Base-by-base conservation (phyloP, 1,284 basidiomycete genomes). In the Erythrobasidium hasegawianum region DNA sequence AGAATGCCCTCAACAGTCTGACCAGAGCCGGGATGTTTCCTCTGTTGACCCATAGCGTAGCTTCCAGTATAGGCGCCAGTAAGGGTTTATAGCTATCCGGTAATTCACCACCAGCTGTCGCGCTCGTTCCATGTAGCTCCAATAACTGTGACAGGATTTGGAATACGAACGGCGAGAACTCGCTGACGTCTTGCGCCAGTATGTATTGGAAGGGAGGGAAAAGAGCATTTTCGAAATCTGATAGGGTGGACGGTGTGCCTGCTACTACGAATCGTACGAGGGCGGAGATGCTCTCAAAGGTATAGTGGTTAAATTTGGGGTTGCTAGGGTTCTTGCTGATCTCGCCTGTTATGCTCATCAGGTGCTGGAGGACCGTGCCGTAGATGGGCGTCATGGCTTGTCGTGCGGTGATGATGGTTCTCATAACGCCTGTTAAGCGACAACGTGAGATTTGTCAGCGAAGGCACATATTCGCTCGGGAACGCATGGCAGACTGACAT, bases 131-230 rank as follows among this genome's bases (percentile, higher is more conserved):
- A 73, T 95, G 93, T 9, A 91, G 80, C 72, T 94, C 90, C 40
- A 99, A 86, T 83, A 98, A 91, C 77, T 98, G 95, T 0, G 93
- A 89, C 33, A 97, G 85, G 71, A 98, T 86, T 76, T 98, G 96
- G 83, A 98, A 97, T 58, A 91, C 89, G 76, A 95, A 99, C 1
- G 95, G 95, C 59, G 96, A 88, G 76, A 97, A 98, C 79, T 97
- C 95, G 71, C 90, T 87, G 27, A 97, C 91, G 71, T 98, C 95
- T 73, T 91, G 85, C 71, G 91, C 86, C 2, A 99, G 79, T 74
- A 97, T 93, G 68, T 86, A 77, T 8, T 89, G 93, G 75, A 96
- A 94, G 0, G 90, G 89, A 0, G 86, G 87, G 75, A 79, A 79
- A n/a, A 98, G 81, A 1, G 83, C 82, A 59, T 81, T 78, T 76